Evolutionary conservation across 2,329 filamentous ascomycete genomes (phyloP), one percentile per base, ranked within the genome.

Genomic region (Chrysoporthe cubensis): DNA sequence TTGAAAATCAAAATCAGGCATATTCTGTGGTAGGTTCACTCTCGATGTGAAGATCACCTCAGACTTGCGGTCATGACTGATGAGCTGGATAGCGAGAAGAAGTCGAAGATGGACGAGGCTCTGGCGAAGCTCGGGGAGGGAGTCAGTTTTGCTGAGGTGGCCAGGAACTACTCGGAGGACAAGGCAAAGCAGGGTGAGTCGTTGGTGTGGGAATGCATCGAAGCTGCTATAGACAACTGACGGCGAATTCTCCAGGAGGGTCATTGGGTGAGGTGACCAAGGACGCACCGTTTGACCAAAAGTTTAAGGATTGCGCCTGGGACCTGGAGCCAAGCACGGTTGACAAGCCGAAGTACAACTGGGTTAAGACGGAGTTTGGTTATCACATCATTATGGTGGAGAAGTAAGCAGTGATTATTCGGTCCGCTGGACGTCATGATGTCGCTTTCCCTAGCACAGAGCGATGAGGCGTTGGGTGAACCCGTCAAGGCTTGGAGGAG

Each of bases 341-440:
- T 14, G 81, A 77, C 14, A 88, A 80, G 68, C 90, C 91, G 1
- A 90, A 88, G 75, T 85, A 86, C 75, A 91, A 82, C 1, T 90
- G 93, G 80, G 89, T 84, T 32, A 93, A 92, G 83, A 94, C 91
- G 1, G 84, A 82, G 0, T 90, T 91, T 79, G 92, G 91, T 0
- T 94, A 94, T 81, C 91, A 94, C 77, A 88, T 94, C 71, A 87
- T 94, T 71, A 93, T 94, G 88, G 91, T 94, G 6, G 85, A 88
- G 73, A 85, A 83, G 61, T 80, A 85, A 72, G 54, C 54, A 58
- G 4, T 11, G 8, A 40, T 16, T 37, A 16, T 13, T 18, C 50
- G 26, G 21, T 54, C 26, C 26, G 4, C 11, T 9, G 6, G 21
- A n/a, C 21, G 42, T 32, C 11, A 46, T 3, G 42, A n/a, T 46